Conservation (phyloP, 208 protist genomes). For the Porcisia deanei region DNA sequence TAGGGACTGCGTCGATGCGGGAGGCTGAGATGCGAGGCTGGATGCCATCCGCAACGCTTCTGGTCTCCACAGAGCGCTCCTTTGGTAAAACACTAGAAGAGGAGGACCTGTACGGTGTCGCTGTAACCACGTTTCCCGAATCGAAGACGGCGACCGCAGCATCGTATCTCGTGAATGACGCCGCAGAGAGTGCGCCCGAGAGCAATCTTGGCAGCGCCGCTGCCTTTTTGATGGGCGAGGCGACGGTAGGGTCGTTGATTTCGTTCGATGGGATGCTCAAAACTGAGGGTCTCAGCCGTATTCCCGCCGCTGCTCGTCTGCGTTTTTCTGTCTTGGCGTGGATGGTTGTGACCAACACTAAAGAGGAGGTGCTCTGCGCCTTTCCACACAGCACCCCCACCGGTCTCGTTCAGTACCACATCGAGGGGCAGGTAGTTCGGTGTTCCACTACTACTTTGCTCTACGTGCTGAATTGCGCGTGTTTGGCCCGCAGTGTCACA, state of each 20-base stretch:
- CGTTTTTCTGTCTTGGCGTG: slow-evolving; percentile 60
- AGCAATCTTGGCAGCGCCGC: background rate
- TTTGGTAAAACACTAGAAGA: slow-evolving; percentile 83
- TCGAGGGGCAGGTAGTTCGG: slow-evolving; percentile 82
- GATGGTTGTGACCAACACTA: slow-evolving; percentile 57
- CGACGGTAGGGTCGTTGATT: slow-evolving; percentile 23
- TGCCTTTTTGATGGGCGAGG: slow-evolving; percentile 1
- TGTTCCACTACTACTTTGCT: slow-evolving; percentile 42
- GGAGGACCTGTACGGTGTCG: slow-evolving; percentile 67
- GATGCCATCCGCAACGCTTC: slow-evolving; percentile 70
- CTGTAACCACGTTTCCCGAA: background rate
- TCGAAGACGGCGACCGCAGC: background rate
- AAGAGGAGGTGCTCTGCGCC: slow-evolving; percentile 66
- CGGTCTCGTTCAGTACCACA: slow-evolving; percentile 75
- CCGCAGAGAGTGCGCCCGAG: background rate
- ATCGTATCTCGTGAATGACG: background rate
- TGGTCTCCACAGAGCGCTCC: slow-evolving; percentile 83
- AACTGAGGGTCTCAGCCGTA: slow-evolving; percentile 23
- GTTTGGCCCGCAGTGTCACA: slow-evolving; percentile 67
- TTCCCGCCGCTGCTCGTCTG: slow-evolving; percentile 47
- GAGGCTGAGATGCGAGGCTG: slow-evolving; percentile 56
- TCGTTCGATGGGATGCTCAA: slow-evolving; percentile 62
- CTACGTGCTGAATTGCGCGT: slow-evolving; percentile 72
- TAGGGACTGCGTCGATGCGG: slow-evolving; percentile 42
- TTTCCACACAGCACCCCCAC: slow-evolving; percentile 54